Evolutionary conservation across 768 basidiomycete genomes (phyloP), one percentile per base, ranked within the genome.

Genomic region (Thelephora aurantiotincta): DNA sequence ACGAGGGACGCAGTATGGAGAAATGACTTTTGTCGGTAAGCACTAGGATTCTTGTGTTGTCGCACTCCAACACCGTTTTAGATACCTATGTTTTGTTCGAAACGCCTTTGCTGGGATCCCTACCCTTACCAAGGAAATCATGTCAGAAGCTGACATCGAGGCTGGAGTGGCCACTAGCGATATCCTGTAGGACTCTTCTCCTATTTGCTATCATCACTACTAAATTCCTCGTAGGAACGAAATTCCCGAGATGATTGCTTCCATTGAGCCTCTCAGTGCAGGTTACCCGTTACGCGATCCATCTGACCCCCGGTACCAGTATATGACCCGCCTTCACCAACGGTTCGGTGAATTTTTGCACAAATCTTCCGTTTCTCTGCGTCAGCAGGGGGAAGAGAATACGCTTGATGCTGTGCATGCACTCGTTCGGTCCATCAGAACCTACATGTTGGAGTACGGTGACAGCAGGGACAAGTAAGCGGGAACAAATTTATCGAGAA

Each of bases 1-100:
- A 55, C 64, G 22, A 71, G 78, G 18, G 73, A 83, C 60, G 71
- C 73, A 13, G 52, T 71, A 13, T 92, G 88, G 88, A 72, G 81
- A 11, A 90, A 88, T 60, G 85, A 91, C 52, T 88, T 91, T 57
- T 91, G 88, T 65, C 74, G 87, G 73, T 80, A 30, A 35, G 70
- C 64, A 30, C 48, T 33, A 22, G 47, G 37, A 33, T 12, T 46
- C 23, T n/a, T 30, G 35, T 7, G 26, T 26, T 6, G 43, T 23
- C 33, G 22, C 23, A 43, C 46, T 51, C 18, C 43, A 41, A 19
- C 46, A 44, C 23, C 45, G 16, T 26, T 41, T 33, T 46, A 83
- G 82, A 34, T 74, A 81, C 60, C 59, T 87, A 44, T 82, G 74
- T 52, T 68, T 84, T 45, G 76, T 91, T 45, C 79, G 80, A 48